phyloP scores from a whole-genome alignment of 768 basidiomycete genomes.

The Amanita rubescens region DNA sequence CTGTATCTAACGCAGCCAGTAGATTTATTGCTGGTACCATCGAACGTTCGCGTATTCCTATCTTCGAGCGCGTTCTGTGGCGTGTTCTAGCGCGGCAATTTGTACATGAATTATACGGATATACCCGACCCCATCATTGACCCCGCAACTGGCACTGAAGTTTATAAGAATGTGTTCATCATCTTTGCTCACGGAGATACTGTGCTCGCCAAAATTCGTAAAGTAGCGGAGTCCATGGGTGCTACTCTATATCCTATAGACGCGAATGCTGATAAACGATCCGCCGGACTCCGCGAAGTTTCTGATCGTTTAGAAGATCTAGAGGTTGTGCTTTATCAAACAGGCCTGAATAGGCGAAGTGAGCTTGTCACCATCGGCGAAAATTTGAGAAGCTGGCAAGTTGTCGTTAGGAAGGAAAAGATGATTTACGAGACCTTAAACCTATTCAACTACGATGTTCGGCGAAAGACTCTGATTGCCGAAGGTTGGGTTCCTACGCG shows the following conservation, averaged over 20 bases:
- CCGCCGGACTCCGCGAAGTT: conserved; percentile 85
- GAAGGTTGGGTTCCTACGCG: conserved; percentile 97
- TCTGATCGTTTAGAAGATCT: conserved; percentile 86
- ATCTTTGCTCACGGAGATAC: conserved; percentile 97
- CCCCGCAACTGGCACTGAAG: conserved; percentile 72
- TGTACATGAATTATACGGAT: conserved; percentile 99
- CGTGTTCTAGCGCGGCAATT: conserved; percentile 93
- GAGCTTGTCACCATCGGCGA: conserved; percentile 86
- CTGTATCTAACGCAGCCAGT: neutral
- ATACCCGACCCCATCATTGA: conserved; percentile 91
- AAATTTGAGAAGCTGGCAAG: conserved; percentile 82
- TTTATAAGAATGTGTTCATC: conserved; percentile 98
- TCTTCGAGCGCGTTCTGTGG: conserved; percentile 97
- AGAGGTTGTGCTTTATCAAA: conserved; percentile 84
- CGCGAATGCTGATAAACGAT: conserved; percentile 86
- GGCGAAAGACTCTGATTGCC: conserved; percentile 90
- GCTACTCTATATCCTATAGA: conserved; percentile 96
- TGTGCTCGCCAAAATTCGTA: conserved; percentile 92
- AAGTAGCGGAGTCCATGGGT: conserved; percentile 98
- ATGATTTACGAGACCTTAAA: conserved; percentile 94
- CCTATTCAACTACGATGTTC: conserved; percentile 88
- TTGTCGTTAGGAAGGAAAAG: conserved; percentile 93
- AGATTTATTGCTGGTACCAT: conserved; percentile 97
- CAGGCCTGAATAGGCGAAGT: conserved; percentile 69
- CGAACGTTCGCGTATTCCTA: conserved; percentile 83